Evolutionary conservation across 2,329 filamentous ascomycete species (phyloP).

Genomic region (Capronia coronata): DNA sequence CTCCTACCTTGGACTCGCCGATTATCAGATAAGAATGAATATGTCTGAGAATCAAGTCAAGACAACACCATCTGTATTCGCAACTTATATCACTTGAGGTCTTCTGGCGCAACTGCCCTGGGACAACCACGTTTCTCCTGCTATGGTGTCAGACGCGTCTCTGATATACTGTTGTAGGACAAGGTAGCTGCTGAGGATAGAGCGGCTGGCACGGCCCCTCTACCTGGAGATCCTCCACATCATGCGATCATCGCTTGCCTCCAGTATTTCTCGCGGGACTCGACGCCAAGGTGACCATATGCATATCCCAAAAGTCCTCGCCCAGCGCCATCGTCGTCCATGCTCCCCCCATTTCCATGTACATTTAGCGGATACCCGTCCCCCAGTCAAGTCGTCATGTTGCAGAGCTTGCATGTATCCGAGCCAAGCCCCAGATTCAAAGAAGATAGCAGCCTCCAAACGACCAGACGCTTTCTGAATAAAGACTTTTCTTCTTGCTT

Average conservation of each 20-base stretch:
- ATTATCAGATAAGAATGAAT: no score
- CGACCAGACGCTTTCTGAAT: background rate
- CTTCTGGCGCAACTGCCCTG: no score
- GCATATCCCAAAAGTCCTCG: conserved; percentile 1
- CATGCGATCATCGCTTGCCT: background rate
- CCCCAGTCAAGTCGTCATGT: conserved; percentile 2
- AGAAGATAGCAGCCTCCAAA: background rate
- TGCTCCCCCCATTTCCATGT: conserved; percentile 5
- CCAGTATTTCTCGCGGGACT: background rate
- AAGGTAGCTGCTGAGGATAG: background rate
- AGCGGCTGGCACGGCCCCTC: background rate
- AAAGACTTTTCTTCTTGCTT: conserved; percentile 16
- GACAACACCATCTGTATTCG: background rate
- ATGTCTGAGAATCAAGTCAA: no score
- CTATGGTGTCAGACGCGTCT: background rate
- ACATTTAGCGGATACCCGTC: conserved; percentile 1
- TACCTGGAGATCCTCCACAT: background rate
- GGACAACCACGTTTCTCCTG: background rate
- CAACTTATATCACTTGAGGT: background rate
- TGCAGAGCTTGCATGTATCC: conserved; percentile 4
- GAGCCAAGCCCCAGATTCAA: conserved; percentile 2
- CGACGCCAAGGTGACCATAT: background rate
- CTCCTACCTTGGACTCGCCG: no score
- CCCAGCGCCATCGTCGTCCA: conserved; percentile 3
- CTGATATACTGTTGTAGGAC: background rate